phyloP scores from a whole-genome alignment of 305 asterid species.

The Andrographis paniculata region DNA sequence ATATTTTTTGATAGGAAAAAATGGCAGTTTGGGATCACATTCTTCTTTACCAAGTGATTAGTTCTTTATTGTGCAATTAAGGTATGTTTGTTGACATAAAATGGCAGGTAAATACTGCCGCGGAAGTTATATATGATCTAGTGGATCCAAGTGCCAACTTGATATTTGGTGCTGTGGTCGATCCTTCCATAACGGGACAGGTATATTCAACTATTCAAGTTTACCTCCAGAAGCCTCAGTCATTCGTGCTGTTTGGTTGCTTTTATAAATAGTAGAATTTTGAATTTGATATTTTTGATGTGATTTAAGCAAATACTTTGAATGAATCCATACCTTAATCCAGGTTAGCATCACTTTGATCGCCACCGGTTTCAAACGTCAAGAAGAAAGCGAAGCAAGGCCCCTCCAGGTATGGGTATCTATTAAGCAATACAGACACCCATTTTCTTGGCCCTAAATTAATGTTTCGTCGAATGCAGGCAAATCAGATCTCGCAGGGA shows the following conservation, averaged over 20 bases:
- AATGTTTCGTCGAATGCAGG: conserved; percentile 23
- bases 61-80: conserved; percentile 4
- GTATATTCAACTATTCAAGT: too few species aligned
- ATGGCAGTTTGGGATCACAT: too few species aligned
- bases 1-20: too few species aligned
- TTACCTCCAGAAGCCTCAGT: too few species aligned
- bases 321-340: too few species aligned
- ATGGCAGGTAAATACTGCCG: conserved; percentile 87
- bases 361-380: conserved; percentile 95
- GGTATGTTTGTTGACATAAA: conserved; percentile 6
- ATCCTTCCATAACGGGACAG: conserved; percentile 86
- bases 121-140: conserved; percentile 97
- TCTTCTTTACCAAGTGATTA: conserved; percentile 3
- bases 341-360: conserved; percentile 92
- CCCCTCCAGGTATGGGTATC: conserved; percentile 48
- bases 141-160: conserved; percentile 98
- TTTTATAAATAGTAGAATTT: too few species aligned
- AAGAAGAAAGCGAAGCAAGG: conserved; percentile 75
- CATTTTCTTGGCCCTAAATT: neutral
- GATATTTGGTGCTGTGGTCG: conserved; percentile 93
- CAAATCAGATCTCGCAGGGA: conserved; percentile 52
- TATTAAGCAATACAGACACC: neutral
- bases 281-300: too few species aligned
- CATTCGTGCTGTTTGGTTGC: too few species aligned
- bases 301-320: too few species aligned